Evolutionary conservation across 352 stramenopile genomes (phyloP).

Genomic region (Pythium chondricola): DNA sequence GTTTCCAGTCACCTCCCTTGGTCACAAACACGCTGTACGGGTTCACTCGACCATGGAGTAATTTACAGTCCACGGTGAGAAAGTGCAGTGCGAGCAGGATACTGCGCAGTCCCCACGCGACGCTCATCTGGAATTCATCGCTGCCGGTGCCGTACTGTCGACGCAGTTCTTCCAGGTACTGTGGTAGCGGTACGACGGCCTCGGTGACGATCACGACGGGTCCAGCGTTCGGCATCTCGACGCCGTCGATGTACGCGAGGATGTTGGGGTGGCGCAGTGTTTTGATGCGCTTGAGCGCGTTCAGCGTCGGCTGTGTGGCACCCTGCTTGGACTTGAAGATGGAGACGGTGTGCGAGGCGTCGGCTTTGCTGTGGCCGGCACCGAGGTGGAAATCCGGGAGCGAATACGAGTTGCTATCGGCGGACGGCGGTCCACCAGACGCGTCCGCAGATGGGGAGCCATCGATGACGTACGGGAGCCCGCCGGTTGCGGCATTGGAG

Average conservation of each 20-base stretch:
- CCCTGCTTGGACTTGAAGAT: conserved; percentile 92
- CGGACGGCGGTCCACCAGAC: conserved; percentile 20
- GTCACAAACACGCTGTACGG: conserved; percentile 93
- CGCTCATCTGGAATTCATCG: conserved; percentile 76
- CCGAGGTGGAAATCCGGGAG: conserved; percentile 83
- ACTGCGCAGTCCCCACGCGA: conserved; percentile 92
- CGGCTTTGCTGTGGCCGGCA: conserved; percentile 79
- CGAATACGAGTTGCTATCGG: conserved; percentile 27
- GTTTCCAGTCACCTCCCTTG: conserved; percentile 93
- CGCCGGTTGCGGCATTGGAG: conserved; percentile 48
- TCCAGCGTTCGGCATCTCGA: conserved; percentile 70
- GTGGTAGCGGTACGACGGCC: conserved; percentile 82
- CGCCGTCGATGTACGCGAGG: conserved; percentile 82
- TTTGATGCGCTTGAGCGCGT: conserved; percentile 90
- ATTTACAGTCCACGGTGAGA: conserved; percentile 91
- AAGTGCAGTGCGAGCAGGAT: conserved; percentile 92
- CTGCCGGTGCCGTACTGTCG: conserved; percentile 42
- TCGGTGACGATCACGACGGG: conserved; percentile 94
- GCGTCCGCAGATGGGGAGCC: conserved; percentile 7
- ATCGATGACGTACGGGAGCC: conserved; percentile 63
- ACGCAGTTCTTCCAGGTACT: conserved; percentile 81
- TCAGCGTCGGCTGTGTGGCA: conserved; percentile 70
- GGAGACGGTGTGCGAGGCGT: conserved; percentile 68
- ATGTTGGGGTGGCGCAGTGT: conserved; percentile 94
- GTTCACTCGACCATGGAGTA: conserved; percentile 88